These are phyloP conservation scores for Arthrobotrys conoides DNA, from an alignment of 2,329 filamentous ascomycete genomes.

Conservation along the genomic window DNA sequence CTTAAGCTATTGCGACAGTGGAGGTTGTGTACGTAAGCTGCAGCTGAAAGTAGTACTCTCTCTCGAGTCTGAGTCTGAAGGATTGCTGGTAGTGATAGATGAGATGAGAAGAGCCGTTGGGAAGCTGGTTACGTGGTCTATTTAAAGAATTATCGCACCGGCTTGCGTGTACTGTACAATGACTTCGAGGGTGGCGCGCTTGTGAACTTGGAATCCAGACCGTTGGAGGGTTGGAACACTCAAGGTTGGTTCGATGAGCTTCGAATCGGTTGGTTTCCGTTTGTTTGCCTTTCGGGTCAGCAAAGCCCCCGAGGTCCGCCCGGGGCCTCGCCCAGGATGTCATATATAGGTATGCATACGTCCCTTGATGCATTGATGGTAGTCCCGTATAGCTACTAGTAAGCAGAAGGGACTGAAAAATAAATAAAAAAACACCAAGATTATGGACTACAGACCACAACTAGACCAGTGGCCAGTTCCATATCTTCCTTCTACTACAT, in stretches of 20 bases:
- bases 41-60: neutral
- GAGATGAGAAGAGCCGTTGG: neutral
- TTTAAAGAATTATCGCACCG: slow-evolving; percentile 24
- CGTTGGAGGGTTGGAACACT: slow-evolving; percentile 14
- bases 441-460: too few species aligned
- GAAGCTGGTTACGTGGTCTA: slow-evolving; percentile 15
- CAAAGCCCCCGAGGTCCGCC: slow-evolving; percentile 50
- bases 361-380: too few species aligned
- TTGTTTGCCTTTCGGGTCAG: slow-evolving; percentile 51
- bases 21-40: slow-evolving; percentile 16
- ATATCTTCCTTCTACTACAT: too few species aligned
- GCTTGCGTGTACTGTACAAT: neutral
- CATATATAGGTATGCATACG: too few species aligned
- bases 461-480: too few species aligned
- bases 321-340: too few species aligned
- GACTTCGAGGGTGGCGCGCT: slow-evolving; percentile 3
- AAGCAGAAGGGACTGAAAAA: too few species aligned
- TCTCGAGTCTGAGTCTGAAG: neutral
- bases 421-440: too few species aligned
- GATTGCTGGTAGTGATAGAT: neutral
- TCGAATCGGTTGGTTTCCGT: slow-evolving; percentile 47
- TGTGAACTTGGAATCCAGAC: slow-evolving; percentile 13
- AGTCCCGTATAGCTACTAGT: too few species aligned
- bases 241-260: slow-evolving; percentile 40
- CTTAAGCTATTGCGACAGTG: neutral